Evolutionary conservation across 2,329 filamentous ascomycete species (phyloP).

Genomic region (Colletotrichum caudatum): DNA sequence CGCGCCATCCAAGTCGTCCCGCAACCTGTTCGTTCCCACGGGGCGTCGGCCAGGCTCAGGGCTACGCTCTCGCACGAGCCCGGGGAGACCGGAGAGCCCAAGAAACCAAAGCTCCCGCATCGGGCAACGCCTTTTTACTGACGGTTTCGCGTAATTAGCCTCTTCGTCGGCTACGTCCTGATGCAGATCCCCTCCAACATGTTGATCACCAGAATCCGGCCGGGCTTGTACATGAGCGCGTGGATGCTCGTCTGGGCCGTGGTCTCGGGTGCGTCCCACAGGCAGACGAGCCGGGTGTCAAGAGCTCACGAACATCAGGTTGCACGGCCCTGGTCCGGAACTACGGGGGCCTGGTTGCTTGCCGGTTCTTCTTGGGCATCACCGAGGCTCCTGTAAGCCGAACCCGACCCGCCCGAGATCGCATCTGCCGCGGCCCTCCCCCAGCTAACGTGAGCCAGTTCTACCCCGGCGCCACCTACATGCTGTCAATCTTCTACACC

Average conservation of each 20-base stretch:
- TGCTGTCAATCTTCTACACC: slow-evolving; percentile 52
- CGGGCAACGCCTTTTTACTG: background rate
- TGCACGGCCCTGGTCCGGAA: slow-evolving; percentile 53
- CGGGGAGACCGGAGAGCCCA: slow-evolving; percentile 38
- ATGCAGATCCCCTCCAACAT: slow-evolving; percentile 58
- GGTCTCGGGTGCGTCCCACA: slow-evolving; percentile 47
- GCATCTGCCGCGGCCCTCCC: too few species aligned
- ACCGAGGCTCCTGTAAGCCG: slow-evolving; percentile 52
- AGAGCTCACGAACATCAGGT: slow-evolving; percentile 28
- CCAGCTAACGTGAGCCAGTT: slow-evolving; percentile 45
- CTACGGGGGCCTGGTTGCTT: slow-evolving; percentile 51
- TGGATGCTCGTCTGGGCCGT: slow-evolving; percentile 58
- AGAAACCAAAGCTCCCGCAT: fast-evolving
- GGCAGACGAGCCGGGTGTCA: too few species aligned
- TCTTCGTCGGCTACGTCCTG: slow-evolving; percentile 56
- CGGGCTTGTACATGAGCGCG: slow-evolving; percentile 56
- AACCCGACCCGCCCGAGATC: background rate
- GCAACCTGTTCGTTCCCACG: background rate
- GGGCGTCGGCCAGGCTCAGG: background rate
- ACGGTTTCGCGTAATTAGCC: slow-evolving; percentile 44
- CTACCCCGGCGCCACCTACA: slow-evolving; percentile 54
- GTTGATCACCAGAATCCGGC: slow-evolving; percentile 57
- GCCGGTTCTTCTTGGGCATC: slow-evolving; percentile 55
- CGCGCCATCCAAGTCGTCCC: background rate
- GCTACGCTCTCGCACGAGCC: slow-evolving; percentile 16